phyloP scores from a whole-genome alignment of 2,329 filamentous ascomycete genomes.

The Alternaria ethzedia region DNA sequence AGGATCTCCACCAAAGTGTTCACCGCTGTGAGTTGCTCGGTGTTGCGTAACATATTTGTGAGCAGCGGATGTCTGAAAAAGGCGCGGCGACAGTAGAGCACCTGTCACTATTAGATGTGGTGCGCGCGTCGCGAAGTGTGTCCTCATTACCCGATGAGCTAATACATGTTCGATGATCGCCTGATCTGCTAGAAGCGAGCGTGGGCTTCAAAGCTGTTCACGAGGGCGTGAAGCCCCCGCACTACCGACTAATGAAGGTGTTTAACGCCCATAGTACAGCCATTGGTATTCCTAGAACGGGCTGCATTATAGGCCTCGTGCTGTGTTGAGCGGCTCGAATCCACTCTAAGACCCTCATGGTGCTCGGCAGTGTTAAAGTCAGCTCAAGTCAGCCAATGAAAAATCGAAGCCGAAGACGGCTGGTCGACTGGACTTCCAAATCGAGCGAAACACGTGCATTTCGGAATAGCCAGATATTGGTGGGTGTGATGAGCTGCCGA shows the following conservation, averaged over 20 bases:
- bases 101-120: neutral
- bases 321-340: conserved; percentile 13
- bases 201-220: neutral
- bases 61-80: neutral
- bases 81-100: too few relatives aligned
- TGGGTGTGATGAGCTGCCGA: conserved; percentile 37
- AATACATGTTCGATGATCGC: neutral
- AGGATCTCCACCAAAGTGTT: accelerated
- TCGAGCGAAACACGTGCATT: conserved; percentile 19
- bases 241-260: neutral
- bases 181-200: neutral
- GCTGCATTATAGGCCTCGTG: conserved; percentile 15
- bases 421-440: conserved; percentile 18
- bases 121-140: neutral
- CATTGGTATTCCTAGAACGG: conserved; percentile 1
- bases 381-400: conserved; percentile 30
- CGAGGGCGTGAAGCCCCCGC: neutral
- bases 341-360: conserved; percentile 15
- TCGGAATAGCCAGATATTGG: conserved; percentile 34
- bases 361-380: conserved; percentile 5
- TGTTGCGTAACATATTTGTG: neutral
- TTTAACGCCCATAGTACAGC: neutral
- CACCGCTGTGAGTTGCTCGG: neutral
- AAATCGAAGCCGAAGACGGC: conserved; percentile 1
- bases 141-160: neutral